Conservation (phyloP, 139 green algal species). For the Closterium sp. region DNA sequence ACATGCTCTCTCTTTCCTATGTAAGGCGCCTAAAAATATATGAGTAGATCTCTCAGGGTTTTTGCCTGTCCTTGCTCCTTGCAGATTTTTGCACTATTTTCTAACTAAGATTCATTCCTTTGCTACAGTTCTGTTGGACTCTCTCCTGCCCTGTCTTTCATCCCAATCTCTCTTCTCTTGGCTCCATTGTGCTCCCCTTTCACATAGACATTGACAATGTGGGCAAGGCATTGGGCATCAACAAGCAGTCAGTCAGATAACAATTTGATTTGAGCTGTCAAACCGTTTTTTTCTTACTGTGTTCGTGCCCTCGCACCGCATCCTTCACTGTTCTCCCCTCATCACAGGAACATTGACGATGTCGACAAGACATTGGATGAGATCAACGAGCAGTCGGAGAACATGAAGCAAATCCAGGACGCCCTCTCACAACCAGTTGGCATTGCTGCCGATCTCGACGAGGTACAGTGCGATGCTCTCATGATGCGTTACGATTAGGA, state of each 20-base stretch:
- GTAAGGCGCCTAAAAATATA: too few species aligned
- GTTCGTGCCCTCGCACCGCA: too few species aligned
- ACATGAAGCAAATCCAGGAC: slow-evolving; percentile 89
- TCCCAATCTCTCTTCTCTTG: background rate
- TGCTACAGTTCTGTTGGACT: too few species aligned
- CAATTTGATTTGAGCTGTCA: too few species aligned
- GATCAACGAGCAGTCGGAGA: slow-evolving; percentile 85
- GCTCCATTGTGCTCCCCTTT: background rate
- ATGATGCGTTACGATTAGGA: background rate
- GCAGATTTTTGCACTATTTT: too few species aligned
- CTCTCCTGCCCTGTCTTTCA: too few species aligned
- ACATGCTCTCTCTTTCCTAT: too few species aligned
- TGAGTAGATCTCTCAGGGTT: too few species aligned
- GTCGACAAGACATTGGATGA: slow-evolving; percentile 91
- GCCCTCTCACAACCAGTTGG: slow-evolving; percentile 77
- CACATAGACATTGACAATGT: slow-evolving; percentile 89
- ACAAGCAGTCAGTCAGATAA: too few species aligned
- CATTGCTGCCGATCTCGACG: slow-evolving; percentile 71
- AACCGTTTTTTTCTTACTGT: too few species aligned
- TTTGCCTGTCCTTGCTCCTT: too few species aligned
- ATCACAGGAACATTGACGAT: slow-evolving; percentile 82
- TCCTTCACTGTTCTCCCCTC: slow-evolving; percentile 32
- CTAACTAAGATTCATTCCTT: too few species aligned
- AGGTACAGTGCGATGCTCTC: slow-evolving; percentile 52
- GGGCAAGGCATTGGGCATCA: slow-evolving; percentile 67